Evolutionary conservation across 2,329 filamentous ascomycete genomes (phyloP), one percentile per base, ranked within the genome.

Genomic region (Hymenoscyphus occultus): DNA sequence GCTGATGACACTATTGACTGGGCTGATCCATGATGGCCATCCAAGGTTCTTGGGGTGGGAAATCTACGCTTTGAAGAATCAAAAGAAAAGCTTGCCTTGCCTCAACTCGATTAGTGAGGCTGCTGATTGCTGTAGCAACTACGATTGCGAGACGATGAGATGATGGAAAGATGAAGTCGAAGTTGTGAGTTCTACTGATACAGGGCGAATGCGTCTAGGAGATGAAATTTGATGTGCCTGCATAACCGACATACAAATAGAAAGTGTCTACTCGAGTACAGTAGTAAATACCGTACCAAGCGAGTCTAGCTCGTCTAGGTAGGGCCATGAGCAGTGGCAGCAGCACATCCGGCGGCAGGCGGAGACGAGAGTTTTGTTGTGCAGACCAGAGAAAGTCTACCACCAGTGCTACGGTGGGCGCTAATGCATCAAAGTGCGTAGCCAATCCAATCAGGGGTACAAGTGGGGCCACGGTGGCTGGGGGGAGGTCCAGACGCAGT

Each of bases 41-140:
- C 19, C 48, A 19, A 28, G 48, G 48, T 28, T 54, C 10, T 2
- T 28, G 48, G 22, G 22, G 5, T 28, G 48, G 22, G 22, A 28
- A 54, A 13, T n/a, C 48, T 13, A 13, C 48, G 48, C 48, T 54
- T 54, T 22, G 48, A 54, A 28, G 13, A 19, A 54, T 19, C 48
- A 7, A 12, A 54, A 54, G 48, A 54, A 54, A 51, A 28, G n/a
- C 5, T 28, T 22, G 28, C 48, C 19, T 2, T 35, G 9, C 35
- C 35, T 10, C 35, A 1, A 6, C 35, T 35, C 48, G 48, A 54
- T 28, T 54, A 28, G 28, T 28, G 28, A 28, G 28, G 48, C 22
- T n/a, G 48, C 48, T 28, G 5, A 54, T 54, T 54, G 48, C 48
- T 54, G 48, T 54, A 28, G 48, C 48, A 54, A 54, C 48, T 54